Base-by-base conservation (phyloP, 768 basidiomycete species). In the Boletus rubroflammeus region DNA sequence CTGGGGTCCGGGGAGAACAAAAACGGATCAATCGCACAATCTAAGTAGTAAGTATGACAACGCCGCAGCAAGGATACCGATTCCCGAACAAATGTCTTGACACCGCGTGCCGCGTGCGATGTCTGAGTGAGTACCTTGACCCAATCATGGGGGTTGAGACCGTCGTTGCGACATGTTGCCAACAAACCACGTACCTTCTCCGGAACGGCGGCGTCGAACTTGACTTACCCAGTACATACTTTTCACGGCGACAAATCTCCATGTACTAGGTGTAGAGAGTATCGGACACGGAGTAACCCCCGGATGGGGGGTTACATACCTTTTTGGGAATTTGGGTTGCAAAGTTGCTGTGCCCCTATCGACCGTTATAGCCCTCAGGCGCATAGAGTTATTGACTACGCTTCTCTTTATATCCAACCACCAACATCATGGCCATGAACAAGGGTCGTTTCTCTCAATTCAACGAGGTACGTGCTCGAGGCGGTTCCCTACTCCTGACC, bases 401-500 rank as follows among this genome's bases (percentile, higher is more conserved):
- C 35, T 1, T 25, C 29, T 15, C 41, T 53, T 21, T 39, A 0
- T 23, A 14, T 44, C 31, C 9, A 45, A 60, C 55, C 50, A 61
- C 52, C 51, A 67, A 25, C 54, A 5, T 17, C 9, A 42, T 17
- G 3, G 3, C 34, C 7, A 53, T 38, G 34, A 32, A 5, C 19
- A 57, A 50, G 26, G 17, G 36, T 26, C 57, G 55, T 34, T 72
- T 66, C 34, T 59, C 67, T 40, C 64, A 68, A 36, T 59, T 25
- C 39, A 43, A 62, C 35, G 68, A 68, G 58, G 70, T 72, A 28
- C 19, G 41, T 52, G 15, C 10, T 51, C 29, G 34, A 47, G 9
- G 6, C 45, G 1, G 32, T n/a, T 11, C 15, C 31, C 26, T 6
- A 19, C 10, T 2, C 21, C 14, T n/a, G 26, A 40, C 17, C 28